Percentiles rank a stretch among this genome's conserved stretches.
Conservation (phyloP, 495 filamentous ascomycete species). For the Hypoxylon crocopeplum region DNA sequence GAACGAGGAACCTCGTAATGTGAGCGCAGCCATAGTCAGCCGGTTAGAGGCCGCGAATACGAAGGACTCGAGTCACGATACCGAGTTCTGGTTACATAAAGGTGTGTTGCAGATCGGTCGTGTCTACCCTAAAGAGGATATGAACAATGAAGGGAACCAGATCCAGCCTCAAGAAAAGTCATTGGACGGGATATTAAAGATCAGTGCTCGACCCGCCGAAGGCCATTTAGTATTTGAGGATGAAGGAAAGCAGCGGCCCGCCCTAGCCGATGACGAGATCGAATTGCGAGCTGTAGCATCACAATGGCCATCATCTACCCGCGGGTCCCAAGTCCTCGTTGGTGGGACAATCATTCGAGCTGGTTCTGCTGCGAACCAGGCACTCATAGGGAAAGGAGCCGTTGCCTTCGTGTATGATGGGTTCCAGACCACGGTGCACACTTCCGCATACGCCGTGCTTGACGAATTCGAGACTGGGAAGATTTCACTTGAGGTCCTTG, state of each 20-base stretch:
- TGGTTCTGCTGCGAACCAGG: conserved; percentile 8
- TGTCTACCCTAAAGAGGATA: conserved; percentile 8
- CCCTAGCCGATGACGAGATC: conserved; percentile 14
- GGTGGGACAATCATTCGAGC: conserved; percentile 12
- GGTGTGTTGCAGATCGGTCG: conserved; percentile 26
- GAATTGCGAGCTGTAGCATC: conserved; percentile 28
- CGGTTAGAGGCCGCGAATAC: conserved; percentile 13
- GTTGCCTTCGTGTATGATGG: conserved; percentile 21
- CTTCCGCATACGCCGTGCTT: conserved; percentile 23
- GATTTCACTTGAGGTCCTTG: background rate
- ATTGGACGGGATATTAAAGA: conserved; percentile 6
- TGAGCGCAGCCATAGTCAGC: conserved; percentile 14
- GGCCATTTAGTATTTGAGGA: conserved; percentile 25
- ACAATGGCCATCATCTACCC: conserved; percentile 12
- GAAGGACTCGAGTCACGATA: conserved; percentile 30
- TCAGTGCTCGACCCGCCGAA: conserved; percentile 10
- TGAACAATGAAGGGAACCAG: background rate
- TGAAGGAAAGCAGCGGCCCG: background rate
- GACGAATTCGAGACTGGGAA: background rate
- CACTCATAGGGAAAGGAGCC: conserved; percentile 1
- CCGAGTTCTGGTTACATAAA: conserved; percentile 37
- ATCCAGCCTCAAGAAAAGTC: conserved; percentile 4
- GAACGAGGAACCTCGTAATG: conserved; percentile 3
- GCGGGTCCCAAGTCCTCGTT: conserved; percentile 17
- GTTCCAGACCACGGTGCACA: conserved; percentile 17